A percentile compares a stretch with the other conserved stretches of the same genome.
Conservation (phyloP, 306 rosid species). For the Morella rubra region DNA sequence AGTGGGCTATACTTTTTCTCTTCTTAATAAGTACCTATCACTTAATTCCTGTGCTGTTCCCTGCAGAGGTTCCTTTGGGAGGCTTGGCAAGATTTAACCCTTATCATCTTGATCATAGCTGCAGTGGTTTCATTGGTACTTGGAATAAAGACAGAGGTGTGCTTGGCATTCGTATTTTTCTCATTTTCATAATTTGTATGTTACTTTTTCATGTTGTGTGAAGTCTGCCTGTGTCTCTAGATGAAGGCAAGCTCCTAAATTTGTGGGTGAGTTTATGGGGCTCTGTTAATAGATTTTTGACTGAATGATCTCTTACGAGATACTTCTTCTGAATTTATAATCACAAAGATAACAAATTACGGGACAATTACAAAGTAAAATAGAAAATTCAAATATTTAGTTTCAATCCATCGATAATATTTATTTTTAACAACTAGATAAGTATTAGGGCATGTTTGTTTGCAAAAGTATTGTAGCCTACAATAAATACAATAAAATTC, state of each 20-base stretch:
- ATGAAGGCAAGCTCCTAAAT: conserved; percentile 8
- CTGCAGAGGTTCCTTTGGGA: conserved; percentile 95
- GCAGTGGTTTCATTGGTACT: conserved; percentile 79
- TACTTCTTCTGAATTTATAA: too few species aligned
- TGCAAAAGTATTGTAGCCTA: too few species aligned
- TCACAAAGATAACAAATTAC: too few species aligned
- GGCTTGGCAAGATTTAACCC: conserved; percentile 97
- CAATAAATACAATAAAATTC: too few species aligned
- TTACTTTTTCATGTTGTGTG: neutral
- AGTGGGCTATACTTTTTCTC: neutral
- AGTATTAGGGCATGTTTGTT: too few species aligned
- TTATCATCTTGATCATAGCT: conserved; percentile 84
- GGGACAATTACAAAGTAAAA: too few species aligned
- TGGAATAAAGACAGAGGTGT: conserved; percentile 89
- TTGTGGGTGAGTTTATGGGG: neutral
- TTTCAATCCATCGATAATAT: too few species aligned
- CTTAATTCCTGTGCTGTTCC: conserved; percentile 20
- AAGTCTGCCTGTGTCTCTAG: conserved; percentile 10
- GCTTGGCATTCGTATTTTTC: conserved; percentile 16
- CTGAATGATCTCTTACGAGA: too few species aligned
- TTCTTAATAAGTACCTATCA: neutral
- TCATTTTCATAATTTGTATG: conserved; percentile 9
- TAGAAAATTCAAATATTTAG: too few species aligned
- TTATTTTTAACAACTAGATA: too few species aligned
- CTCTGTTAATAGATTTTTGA: neutral